Evolutionary conservation across 257 asterid genomes (phyloP).

Genomic region (Solanum pimpinellifolium): DNA sequence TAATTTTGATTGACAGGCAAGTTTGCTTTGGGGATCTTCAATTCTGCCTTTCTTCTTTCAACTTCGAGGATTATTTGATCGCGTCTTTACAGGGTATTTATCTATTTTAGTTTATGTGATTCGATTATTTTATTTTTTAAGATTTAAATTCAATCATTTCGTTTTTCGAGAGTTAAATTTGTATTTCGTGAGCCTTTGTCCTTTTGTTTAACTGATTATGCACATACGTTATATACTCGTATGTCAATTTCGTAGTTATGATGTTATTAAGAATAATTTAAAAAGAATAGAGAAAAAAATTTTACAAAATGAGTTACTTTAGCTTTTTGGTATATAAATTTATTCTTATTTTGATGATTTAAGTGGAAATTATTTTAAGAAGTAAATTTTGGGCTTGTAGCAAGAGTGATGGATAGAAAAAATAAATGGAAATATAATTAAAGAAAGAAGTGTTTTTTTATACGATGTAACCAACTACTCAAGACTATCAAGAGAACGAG

Average conservation of each 20-base stretch:
- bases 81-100: not conserved
- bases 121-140: too few relatives aligned
- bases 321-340: not conserved
- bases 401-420: too few relatives aligned
- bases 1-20: not conserved
- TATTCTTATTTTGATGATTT: too few relatives aligned
- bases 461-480: too few relatives aligned
- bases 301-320: not conserved
- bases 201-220: not conserved
- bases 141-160: too few relatives aligned
- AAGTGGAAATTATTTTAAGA: not conserved
- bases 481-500: too few relatives aligned
- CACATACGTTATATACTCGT: not conserved
- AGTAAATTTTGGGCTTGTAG: not conserved
- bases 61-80: not conserved
- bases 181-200: not conserved
- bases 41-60: not conserved
- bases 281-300: not conserved
- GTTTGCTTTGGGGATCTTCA: not conserved
- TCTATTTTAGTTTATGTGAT: too few relatives aligned
- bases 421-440: not conserved
- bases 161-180: too few relatives aligned
- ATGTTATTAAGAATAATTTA: not conserved
- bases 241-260: not conserved
- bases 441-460: too few relatives aligned